Evolutionary conservation across 805 yeast species (phyloP), one percentile per base, ranked within the genome.

Genomic region (Metschnikowia henanensis): DNA sequence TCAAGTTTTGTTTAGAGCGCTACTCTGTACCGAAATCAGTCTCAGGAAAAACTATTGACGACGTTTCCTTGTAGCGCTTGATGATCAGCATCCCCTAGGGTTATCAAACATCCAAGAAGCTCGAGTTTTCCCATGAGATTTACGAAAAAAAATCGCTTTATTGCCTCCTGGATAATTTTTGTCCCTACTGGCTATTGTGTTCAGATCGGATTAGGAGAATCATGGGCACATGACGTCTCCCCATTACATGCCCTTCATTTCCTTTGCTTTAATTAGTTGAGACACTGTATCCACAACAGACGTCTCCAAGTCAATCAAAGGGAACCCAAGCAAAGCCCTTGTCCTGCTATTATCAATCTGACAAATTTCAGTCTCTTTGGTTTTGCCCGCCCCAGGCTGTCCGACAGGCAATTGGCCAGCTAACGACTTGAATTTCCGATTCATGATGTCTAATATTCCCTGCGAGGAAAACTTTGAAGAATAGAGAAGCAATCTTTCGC

Each of bases 361-460:
- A 75, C 67, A 70, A 31, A 79, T 59, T 45, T 70, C 70, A 29
- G 42, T 38, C n/a, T 15, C 16, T 12, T 43, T 39, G 7, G 39
- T 57, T 35, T 39, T 38, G 29, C 61, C 65, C 32, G 61, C 33
- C 37, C 70, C 64, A 16, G 77, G 75, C n/a, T 57, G 55, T 19
- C 75, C 76, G 10, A 55, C 63, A 3, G 81, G 71, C 34, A 79
- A 59, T 47, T 70, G 70, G 10, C 72, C 77, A 37, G 58, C 59
- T 43, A 75, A 62, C 4, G 12, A 13, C 3, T 16, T 13, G 47
- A 65, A 56, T 6, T 79, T 75, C 17, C 65, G 59, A 20, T 70
- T 70, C 49, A 65, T 58, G 9, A 69, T 51, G 41, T 69, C 70
- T 33, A 70, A 42, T n/a, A 62, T 56, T 39, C 62, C 70, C 38